Conservation (phyloP, 2,329 filamentous ascomycete genomes). For the Colletotrichum aenigma region DNA sequence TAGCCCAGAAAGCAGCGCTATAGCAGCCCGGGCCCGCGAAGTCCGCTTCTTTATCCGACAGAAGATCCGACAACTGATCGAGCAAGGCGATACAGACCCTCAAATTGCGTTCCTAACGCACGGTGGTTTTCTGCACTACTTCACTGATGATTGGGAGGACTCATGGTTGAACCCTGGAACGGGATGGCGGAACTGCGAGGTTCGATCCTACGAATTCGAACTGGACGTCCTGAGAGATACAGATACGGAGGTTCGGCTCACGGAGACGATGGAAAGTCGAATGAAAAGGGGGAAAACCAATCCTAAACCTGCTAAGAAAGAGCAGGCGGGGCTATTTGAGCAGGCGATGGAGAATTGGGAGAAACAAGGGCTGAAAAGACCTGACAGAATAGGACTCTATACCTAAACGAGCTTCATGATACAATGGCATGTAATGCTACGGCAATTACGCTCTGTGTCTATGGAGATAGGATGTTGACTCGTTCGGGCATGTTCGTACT, state of each 20-base stretch:
- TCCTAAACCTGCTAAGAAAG: background rate
- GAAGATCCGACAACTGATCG: background rate
- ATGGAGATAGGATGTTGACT: too few relatives aligned
- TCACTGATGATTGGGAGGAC: background rate
- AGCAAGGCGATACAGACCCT: background rate
- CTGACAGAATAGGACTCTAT: background rate
- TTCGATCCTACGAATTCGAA: background rate
- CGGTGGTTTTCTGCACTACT: background rate
- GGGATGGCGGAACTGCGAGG: background rate
- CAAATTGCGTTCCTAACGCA: background rate
- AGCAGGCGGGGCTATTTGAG: background rate
- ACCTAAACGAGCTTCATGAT: too few relatives aligned
- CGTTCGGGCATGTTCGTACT: too few relatives aligned
- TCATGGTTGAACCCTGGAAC: background rate
- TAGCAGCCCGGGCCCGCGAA: background rate
- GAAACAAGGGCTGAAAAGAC: background rate
- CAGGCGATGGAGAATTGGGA: background rate
- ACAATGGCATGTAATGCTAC: too few relatives aligned
- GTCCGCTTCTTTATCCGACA: background rate
- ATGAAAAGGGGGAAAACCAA: background rate
- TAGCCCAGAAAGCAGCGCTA: background rate
- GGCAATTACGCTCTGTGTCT: too few relatives aligned
- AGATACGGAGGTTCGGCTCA: background rate
- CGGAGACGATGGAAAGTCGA: background rate
- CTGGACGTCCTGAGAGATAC: background rate